Evolutionary conservation across 495 filamentous ascomycete species (phyloP), one percentile per base, ranked within the genome.

Genomic region (Xylaria longipes): DNA sequence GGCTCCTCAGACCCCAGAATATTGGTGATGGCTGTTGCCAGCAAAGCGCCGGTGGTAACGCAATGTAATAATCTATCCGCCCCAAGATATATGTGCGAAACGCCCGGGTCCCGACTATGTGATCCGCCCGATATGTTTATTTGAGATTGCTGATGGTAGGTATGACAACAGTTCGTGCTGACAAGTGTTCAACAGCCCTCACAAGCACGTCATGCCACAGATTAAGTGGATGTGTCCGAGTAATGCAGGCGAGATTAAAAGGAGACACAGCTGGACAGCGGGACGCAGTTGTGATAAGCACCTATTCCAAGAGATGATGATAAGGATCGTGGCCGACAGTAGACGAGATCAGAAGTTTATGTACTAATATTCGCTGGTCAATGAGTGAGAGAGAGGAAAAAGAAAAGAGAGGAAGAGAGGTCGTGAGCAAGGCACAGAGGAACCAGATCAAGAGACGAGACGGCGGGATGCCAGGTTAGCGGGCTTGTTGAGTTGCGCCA

Each of bases 381-480:
- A 68, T 37, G 52, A 68, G 68, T 14, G 64, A 61, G 69, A 61
- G 70, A 71, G 54, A 71, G 25, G 60, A 45, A 65, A 58, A 35
- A 11, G 27, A 48, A 33, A 66, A 69, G 60, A 76, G 71, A 45
- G 50, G 70, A 46, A 69, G 66, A 70, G 50, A 67, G 54, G 56
- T 68, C 64, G 74, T 77, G 70, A 72, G 70, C 65, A 70, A 39
- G 70, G 61, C 31, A 70, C 62, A 61, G 70, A 65, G 65, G 69
- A 50, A 69, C 73, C 80, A 52, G 69, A 65, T 64, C 72, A 70
- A 73, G 72, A 58, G 76, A 77, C 31, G 72, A 58, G 76, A 77
- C 31, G 68, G 71, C 68, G 31, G 66, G 54, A 69, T 69, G 56
- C 50, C 63, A 75, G 76, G 71, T 71, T 70, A 46, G 57, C 45